phyloP scores from a whole-genome alignment of 192 early-diverging fungal species.

The Backusella tarrabulga region DNA sequence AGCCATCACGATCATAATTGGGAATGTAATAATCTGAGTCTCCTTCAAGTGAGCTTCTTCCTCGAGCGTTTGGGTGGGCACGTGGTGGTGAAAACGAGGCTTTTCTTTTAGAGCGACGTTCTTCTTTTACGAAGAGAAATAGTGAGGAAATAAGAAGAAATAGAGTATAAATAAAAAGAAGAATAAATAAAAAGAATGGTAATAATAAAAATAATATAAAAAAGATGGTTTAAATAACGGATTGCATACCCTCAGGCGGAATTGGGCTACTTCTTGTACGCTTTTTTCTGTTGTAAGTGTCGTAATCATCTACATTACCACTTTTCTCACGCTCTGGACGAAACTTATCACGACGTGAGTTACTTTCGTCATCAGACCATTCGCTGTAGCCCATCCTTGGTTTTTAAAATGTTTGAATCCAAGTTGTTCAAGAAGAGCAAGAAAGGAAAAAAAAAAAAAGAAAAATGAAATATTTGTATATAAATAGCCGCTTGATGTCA shows the following conservation, averaged over 20 bases:
- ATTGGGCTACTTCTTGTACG: constrained; percentile 29
- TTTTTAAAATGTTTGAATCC: constrained; percentile 3
- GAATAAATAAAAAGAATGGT: background rate
- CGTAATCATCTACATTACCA: constrained; percentile 16
- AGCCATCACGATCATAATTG: constrained; percentile 81
- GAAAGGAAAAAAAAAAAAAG: background rate
- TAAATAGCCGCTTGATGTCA: background rate
- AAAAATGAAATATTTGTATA: background rate
- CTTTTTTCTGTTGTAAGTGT: constrained; percentile 30
- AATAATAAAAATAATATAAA: background rate
- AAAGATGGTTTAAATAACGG: constrained; percentile 8
- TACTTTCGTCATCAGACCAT: constrained; percentile 37
- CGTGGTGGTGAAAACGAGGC: constrained; percentile 15
- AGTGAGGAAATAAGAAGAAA: background rate
- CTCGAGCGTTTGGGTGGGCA: background rate
- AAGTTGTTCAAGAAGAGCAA: constrained; percentile 1
- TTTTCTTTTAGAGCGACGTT: constrained; percentile 15
- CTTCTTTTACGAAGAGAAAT: background rate
- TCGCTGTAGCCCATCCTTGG: constrained; percentile 21
- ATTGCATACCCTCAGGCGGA: constrained; percentile 36
- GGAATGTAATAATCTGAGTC: constrained; percentile 70
- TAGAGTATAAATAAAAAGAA: background rate
- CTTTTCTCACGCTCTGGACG: constrained; percentile 31
- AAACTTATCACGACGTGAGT: constrained; percentile 35
- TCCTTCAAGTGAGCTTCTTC: constrained; percentile 3